Conservation (phyloP, 108 stramenopile species). For the Skeletonema marinoi region DNA sequence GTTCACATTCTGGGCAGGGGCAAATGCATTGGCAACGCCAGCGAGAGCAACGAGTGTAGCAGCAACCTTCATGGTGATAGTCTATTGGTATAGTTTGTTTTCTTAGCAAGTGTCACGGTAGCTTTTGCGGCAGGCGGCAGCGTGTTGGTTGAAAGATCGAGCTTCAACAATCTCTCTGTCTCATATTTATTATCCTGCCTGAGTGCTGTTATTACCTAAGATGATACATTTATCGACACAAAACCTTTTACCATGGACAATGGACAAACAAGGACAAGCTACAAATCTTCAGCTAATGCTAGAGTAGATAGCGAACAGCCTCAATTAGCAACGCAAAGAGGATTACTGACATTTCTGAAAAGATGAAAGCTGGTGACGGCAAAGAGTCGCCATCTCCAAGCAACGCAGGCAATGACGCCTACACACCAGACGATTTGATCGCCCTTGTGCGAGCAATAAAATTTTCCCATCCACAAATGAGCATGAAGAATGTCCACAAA, state of each 20-base stretch:
- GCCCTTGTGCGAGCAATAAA: slow-evolving; percentile 65
- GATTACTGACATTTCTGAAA: background rate
- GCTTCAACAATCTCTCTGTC: background rate
- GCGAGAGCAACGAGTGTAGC: slow-evolving; percentile 60
- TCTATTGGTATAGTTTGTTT: slow-evolving; percentile 14
- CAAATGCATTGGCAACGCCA: slow-evolving; percentile 53
- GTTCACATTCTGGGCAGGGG: slow-evolving; percentile 23
- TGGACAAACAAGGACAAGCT: too few relatives aligned
- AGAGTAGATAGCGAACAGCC: too few relatives aligned
- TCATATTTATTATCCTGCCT: background rate
- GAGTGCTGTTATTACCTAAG: too few relatives aligned
- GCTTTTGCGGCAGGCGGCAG: too few relatives aligned
- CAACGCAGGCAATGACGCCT: background rate
- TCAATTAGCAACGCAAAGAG: too few relatives aligned
- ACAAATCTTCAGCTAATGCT: too few relatives aligned
- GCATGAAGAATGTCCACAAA: slow-evolving; percentile 54
- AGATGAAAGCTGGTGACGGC: background rate
- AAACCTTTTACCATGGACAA: slow-evolving; percentile 4
- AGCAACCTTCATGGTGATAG: slow-evolving; percentile 61
- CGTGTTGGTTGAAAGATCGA: slow-evolving; percentile 5
- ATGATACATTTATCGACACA: too few relatives aligned
- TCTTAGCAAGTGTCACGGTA: background rate
- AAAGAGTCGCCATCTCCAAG: background rate
- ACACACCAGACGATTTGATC: slow-evolving; percentile 57
- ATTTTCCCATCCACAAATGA: slow-evolving; percentile 66